A percentile compares a stretch with the other conserved stretches of the same genome.
Conservation (phyloP, 192 early-diverging fungal species). For the Coemansia sp. region DNA sequence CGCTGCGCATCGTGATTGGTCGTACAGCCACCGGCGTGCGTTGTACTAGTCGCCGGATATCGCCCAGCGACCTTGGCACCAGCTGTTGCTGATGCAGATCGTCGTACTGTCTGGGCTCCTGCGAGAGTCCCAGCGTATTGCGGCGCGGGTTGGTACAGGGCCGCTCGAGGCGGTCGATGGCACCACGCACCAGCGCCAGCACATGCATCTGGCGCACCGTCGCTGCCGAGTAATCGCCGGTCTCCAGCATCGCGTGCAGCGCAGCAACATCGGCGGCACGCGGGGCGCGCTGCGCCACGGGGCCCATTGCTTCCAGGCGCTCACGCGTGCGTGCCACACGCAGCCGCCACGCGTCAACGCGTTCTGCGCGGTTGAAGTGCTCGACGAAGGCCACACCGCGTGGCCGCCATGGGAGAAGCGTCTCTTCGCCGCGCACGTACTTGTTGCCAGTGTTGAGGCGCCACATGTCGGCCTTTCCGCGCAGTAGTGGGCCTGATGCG, state of each 20-base stretch:
- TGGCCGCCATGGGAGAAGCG: constrained; percentile 67
- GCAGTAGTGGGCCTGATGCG: constrained; percentile 54
- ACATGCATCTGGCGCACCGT: constrained; percentile 19
- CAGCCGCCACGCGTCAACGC: constrained; percentile 36
- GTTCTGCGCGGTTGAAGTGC: constrained; percentile 46
- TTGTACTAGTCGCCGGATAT: constrained; percentile 17
- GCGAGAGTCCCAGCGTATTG: constrained; percentile 13
- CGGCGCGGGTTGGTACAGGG: neutral
- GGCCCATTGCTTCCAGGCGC: constrained; percentile 22
- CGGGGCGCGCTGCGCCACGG: neutral
- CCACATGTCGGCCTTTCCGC: constrained; percentile 64
- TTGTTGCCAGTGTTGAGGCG: constrained; percentile 63
- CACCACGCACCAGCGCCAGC: constrained; percentile 13
- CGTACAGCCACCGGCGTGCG: constrained; percentile 11
- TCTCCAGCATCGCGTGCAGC: neutral
- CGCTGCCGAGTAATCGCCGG: neutral
- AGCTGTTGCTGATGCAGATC: neutral
- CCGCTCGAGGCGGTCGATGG: neutral
- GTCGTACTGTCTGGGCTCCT: too few species aligned
- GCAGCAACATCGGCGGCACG: neutral
- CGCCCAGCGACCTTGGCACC: neutral
- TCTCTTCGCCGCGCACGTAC: constrained; percentile 74
- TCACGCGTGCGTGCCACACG: constrained; percentile 24
- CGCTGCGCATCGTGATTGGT: constrained; percentile 23
- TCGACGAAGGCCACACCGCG: constrained; percentile 65